Conservation (phyloP, 2,329 filamentous ascomycete genomes). For the Endothia cerciana region DNA sequence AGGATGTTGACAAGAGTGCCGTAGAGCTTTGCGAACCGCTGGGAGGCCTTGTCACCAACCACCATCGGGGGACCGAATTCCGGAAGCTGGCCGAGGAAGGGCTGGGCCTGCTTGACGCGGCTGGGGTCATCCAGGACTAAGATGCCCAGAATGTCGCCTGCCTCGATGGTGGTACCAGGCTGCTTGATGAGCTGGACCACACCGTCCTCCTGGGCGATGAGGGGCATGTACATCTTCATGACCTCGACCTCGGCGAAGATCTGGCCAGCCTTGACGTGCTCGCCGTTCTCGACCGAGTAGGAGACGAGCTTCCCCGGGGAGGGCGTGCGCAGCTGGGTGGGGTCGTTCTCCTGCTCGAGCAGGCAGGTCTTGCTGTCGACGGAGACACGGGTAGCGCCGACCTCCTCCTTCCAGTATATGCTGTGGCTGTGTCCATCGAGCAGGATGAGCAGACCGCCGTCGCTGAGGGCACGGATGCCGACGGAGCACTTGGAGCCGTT, state of each 20-base stretch:
- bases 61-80: conserved; percentile 84
- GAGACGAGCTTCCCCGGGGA: conserved; percentile 98
- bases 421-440: conserved; percentile 94
- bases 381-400: conserved; percentile 90
- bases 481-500: conserved; percentile 97
- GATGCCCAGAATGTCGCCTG: conserved; percentile 98
- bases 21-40: conserved; percentile 79
- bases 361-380: conserved; percentile 98
- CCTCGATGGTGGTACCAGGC: conserved; percentile 94
- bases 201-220: conserved; percentile 92
- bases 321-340: conserved; percentile 91
- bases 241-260: conserved; percentile 97
- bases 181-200: conserved; percentile 99
- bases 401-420: conserved; percentile 99
- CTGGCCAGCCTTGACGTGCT: conserved; percentile 90
- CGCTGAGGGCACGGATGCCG: conserved; percentile 87
- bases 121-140: conserved; percentile 92
- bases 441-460: conserved; percentile 90
- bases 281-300: conserved; percentile 93
- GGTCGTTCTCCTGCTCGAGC: conserved; percentile 98
- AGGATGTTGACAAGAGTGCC: conserved; percentile 86
- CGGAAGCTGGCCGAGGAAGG: conserved; percentile 89
- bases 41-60: conserved; percentile 87
- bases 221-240: conserved; percentile 99
- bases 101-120: conserved; percentile 94